A percentile compares a stretch with the other conserved stretches of the same genome.
These are phyloP conservation scores for Ogataea populi-albae DNA, from an alignment of 805 yeast genomes.

Conservation along the genomic window DNA sequence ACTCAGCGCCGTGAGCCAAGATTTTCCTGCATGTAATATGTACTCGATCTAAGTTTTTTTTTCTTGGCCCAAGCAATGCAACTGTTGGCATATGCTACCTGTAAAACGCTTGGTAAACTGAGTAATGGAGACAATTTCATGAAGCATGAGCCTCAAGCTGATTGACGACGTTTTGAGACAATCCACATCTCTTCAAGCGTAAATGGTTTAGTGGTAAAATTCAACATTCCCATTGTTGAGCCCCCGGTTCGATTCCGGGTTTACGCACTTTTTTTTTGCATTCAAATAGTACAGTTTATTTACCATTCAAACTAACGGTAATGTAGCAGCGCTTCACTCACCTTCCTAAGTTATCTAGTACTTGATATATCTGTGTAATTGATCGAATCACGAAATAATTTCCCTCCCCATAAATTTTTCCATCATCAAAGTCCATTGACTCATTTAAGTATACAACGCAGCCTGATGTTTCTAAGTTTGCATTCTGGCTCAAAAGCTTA, in stretches of 20 bases:
- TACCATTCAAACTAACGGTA: too few relatives aligned
- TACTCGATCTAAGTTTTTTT: too few relatives aligned
- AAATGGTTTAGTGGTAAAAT: slow-evolving; percentile 28
- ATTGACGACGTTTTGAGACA: too few relatives aligned
- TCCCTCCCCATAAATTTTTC: slow-evolving; percentile 10
- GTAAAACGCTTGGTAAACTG: too few relatives aligned
- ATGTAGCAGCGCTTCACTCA: too few relatives aligned
- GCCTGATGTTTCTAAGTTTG: slow-evolving; percentile 10
- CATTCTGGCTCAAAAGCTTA: slow-evolving; percentile 14
- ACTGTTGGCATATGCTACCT: too few relatives aligned
- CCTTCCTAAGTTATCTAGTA: neutral
- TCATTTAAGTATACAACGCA: slow-evolving; percentile 22
- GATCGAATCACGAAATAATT: slow-evolving; percentile 9
- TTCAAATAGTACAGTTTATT: too few relatives aligned
- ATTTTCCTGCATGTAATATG: too few relatives aligned
- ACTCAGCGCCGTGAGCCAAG: slow-evolving; percentile 4
- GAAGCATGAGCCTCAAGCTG: too few relatives aligned
- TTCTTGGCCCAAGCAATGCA: too few relatives aligned
- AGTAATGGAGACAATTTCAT: too few relatives aligned
- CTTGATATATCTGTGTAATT: neutral
- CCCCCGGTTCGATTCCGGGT: slow-evolving; percentile 30
- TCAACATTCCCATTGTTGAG: slow-evolving; percentile 28
- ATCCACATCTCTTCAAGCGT: too few relatives aligned
- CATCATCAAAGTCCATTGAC: slow-evolving; percentile 3
- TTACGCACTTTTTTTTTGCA: slow-evolving; percentile 20